A percentile compares a stretch with the other conserved stretches of the same genome.
Evolutionary conservation across 441 rosid species (phyloP).

Genomic region (Omphalea diandra): DNA sequence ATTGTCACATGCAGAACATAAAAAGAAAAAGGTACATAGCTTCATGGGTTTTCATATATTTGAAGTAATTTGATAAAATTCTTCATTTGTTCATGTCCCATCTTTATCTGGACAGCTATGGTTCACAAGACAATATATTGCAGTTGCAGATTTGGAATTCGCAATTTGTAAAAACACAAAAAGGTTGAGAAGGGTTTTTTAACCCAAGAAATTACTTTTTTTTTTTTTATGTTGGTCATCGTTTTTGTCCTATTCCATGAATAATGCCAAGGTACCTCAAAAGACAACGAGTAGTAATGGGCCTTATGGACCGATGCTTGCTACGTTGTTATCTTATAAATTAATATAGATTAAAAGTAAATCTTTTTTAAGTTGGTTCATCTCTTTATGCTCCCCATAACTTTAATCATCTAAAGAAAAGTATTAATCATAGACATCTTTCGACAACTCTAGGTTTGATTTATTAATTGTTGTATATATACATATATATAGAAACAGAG

Average conservation of each 20-base stretch:
- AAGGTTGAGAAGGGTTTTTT: background rate
- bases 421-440: background rate
- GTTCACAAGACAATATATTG: slow-evolving; percentile 15
- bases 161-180: no score
- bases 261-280: slow-evolving; percentile 9
- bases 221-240: slow-evolving; percentile 7
- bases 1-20: slow-evolving; percentile 23
- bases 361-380: background rate
- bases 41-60: no score
- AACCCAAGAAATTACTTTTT: background rate
- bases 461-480: no score
- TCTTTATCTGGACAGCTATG: slow-evolving; percentile 33
- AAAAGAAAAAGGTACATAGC: no score
- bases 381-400: background rate
- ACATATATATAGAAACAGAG: no score
- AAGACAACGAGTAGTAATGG: slow-evolving; percentile 18
- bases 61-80: slow-evolving; percentile 1
- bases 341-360: slow-evolving; percentile 17
- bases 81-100: slow-evolving; percentile 17
- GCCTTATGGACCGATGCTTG: slow-evolving; percentile 3
- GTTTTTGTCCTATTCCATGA: slow-evolving; percentile 9
- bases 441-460: background rate
- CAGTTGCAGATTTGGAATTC: no score
- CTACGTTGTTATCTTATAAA: slow-evolving; percentile 3
- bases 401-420: background rate